Evolutionary conservation across 257 asterid genomes (phyloP), one percentile per base, ranked within the genome.

Genomic region (Solanum chilense): DNA sequence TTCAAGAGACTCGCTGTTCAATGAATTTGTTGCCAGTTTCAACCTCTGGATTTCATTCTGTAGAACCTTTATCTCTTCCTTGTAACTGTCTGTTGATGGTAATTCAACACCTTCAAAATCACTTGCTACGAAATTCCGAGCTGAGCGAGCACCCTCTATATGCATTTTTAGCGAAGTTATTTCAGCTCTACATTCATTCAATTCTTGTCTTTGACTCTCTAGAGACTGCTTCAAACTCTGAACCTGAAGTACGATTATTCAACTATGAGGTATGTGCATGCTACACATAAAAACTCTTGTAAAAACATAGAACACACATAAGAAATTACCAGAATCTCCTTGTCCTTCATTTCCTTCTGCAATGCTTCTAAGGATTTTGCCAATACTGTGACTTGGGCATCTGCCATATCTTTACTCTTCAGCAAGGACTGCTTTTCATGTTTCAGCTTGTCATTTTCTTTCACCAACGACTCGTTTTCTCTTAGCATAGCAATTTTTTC

Each of bases 181-280:
- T 93, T 97, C 99, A 88, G 98, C 98, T 91, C 99, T 93, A 86
- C 98, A 95, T 81, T 92, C 98, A 93, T 97, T 96, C 88, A 97
- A 90, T 89, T 93, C 98, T 90, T 93, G 92, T 82, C 93, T 91
- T 92, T 92, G 95, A 89, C 92, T 91, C 88, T 93, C 95, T 88
- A 95, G 45, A 87, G 94, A 91, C 90, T 91, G 95, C 93, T 94
- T 97, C 93, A 94, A 88, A 88, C 89, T 93, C 89, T 94, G 99
- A 87, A 95, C 95, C 99, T 96, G 93, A 80, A 56, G 85, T 87
- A 86, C 52, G 89, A 86, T 71, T 49, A 47, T 82, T 29, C 64
- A 27, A 42, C 69, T 86, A 74, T 88, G 74, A 58, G 75, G 82
- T 85, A 64, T 60, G 86, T 29, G 42, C 69, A 69, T 73, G 88